phyloP scores from a whole-genome alignment of 441 rosid genomes.

The Raphanus hybrid region DNA sequence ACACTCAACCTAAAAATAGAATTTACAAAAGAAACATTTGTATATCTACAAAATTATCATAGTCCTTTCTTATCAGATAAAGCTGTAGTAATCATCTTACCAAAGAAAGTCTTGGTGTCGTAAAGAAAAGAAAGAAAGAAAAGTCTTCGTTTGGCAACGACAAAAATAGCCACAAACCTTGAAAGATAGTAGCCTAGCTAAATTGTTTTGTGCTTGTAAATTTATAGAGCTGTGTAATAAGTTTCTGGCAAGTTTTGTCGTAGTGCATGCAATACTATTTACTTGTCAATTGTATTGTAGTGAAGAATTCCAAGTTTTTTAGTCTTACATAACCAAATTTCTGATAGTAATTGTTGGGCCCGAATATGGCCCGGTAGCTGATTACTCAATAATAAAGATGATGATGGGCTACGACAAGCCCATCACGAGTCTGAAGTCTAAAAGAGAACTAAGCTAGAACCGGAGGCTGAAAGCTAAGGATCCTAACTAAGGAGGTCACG shows the following conservation, averaged over 20 bases:
- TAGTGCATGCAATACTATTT: not conserved
- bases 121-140: not conserved
- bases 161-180: not conserved
- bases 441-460: no score
- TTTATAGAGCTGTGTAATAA: constrained; percentile 4
- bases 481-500: no score
- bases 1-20: not conserved
- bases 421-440: no score
- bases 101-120: constrained; percentile 17
- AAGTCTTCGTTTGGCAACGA: not conserved
- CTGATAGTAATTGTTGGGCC: not conserved
- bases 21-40: not conserved
- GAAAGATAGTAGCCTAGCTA: constrained; percentile 10
- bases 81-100: constrained; percentile 14
- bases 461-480: no score
- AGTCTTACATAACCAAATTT: not conserved
- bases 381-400: no score
- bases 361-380: no score
- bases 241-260: not conserved
- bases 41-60: not conserved
- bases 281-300: constrained; percentile 14
- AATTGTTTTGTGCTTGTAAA: not conserved
- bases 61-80: constrained; percentile 8
- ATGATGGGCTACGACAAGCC: no score
- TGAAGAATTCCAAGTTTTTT: not conserved